These are phyloP conservation scores for Aspergillus puulaauensis DNA, from an alignment of 2,329 filamentous ascomycete species.

Conservation along the genomic window DNA sequence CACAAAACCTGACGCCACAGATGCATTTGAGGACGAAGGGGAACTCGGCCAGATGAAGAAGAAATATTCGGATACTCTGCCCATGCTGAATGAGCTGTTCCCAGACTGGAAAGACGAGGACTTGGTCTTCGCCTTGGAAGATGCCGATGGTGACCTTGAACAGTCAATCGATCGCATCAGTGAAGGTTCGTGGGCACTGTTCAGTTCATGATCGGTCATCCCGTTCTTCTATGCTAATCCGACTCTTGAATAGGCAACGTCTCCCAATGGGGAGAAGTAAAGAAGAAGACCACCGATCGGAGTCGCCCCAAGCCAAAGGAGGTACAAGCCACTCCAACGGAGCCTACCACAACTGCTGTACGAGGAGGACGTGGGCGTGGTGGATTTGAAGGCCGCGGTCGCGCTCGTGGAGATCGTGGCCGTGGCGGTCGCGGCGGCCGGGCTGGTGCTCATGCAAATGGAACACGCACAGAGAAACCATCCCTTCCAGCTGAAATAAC, in stretches of 20 bases:
- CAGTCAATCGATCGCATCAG: conserved; percentile 52
- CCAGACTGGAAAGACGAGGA: conserved; percentile 94
- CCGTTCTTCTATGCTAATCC: conserved; percentile 7
- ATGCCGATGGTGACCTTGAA: conserved; percentile 56
- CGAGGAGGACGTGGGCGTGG: conserved; percentile 49
- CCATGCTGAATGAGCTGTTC: conserved; percentile 87
- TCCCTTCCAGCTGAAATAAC: conserved; percentile 13
- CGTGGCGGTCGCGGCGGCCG: conserved; percentile 49
- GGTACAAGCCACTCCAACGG: conserved; percentile 32
- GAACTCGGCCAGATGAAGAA: conserved; percentile 91
- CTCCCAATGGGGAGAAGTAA: conserved; percentile 54
- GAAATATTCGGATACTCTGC: conserved; percentile 76
- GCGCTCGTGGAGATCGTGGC: conserved; percentile 49
- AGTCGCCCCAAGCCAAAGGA: conserved; percentile 49
- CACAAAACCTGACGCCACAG: conserved; percentile 72
- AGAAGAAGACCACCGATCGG: conserved; percentile 51
- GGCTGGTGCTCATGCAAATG: conserved; percentile 43
- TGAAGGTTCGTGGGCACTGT: conserved; percentile 39
- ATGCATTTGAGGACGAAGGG: conserved; percentile 75
- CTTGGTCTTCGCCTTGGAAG: conserved; percentile 86
- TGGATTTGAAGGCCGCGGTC: conserved; percentile 46
- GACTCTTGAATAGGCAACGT: conserved; percentile 42
- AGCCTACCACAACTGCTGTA: conserved; percentile 33
- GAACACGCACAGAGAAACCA: conserved; percentile 39
- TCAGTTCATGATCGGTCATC: not conserved